Evolutionary conservation across 1,284 basidiomycete species (phyloP), one percentile per base, ranked within the genome.

Genomic region (Marasmius sp.): DNA sequence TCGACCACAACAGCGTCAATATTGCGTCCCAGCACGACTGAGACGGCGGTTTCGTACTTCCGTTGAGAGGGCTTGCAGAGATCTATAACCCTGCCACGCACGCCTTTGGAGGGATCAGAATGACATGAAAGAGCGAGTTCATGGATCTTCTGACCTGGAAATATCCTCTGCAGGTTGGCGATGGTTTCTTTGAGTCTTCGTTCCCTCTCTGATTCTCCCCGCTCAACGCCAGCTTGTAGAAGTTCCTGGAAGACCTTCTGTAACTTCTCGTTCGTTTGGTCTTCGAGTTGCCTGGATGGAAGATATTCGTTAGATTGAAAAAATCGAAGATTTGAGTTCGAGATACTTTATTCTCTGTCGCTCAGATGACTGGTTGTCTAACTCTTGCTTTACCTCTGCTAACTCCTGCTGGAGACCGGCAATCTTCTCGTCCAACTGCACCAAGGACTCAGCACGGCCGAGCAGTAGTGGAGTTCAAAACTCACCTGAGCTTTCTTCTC

Each of bases 1-100:
- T 98, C 96, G 1, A 99, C 96, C 2, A 99, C 93, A 60, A 99
- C 87, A 1, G 96, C 93, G 69, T 99, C 97, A 57, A 96, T 91
- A 73, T 99, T 96, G 61, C 96, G 85, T 0, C 97, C 97, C 1
- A 99, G 83, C 16, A 98, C 89, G n/a, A 96, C 95, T 10, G 91
- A 88, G n/a, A 99, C 93, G 0, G 97, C 95, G 0, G 86, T 85
- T 71, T 97, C 93, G 71, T 98, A 99, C 77, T 97, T 98, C 62
- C 91, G 85, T 63, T 93, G 89, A 0, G 92, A 94, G 0, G 97
- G 95, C 72, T 95, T 94, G 81, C 95, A 98, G 9, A 98, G 81
- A 71, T 98, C 96, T 37, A 94, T 83, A 4, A 99, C 86, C 37
- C 97, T 87, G 0, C 97, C 97, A 38, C 93, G 86, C 3, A 97